Evolutionary conservation across 1,284 basidiomycete genomes (phyloP).

Genomic region (Lignosus rhinocerotis): DNA sequence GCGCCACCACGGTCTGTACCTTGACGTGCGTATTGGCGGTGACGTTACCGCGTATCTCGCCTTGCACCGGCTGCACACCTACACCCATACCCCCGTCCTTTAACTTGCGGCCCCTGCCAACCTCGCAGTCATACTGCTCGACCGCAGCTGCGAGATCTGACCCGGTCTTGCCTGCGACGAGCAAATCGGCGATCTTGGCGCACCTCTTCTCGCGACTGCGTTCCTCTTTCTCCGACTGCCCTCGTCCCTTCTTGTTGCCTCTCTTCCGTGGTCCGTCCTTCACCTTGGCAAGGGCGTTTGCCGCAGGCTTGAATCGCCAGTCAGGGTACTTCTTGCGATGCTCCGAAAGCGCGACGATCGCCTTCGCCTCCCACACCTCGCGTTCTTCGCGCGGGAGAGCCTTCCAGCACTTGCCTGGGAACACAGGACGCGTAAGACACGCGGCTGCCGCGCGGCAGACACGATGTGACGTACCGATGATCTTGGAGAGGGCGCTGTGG

Average conservation of each 20-base stretch:
- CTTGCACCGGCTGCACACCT: conserved; percentile 12
- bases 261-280: conserved; percentile 37
- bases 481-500: conserved; percentile 67
- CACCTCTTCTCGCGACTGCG: conserved; percentile 42
- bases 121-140: conserved; percentile 39
- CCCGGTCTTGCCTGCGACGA: conserved; percentile 52
- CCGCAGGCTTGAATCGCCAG: conserved; percentile 71
- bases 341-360: conserved; percentile 72
- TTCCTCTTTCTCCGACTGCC: conserved; percentile 44
- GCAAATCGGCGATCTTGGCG: conserved; percentile 50
- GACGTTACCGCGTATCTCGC: conserved; percentile 3
- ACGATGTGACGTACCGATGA: conserved; percentile 36
- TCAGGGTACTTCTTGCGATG: conserved; percentile 76
- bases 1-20: conserved; percentile 3
- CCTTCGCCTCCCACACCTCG: conserved; percentile 74
- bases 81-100: conserved; percentile 25
- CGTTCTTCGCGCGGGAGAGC: conserved; percentile 60
- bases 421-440: conserved; percentile 16
- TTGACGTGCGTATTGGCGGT: conserved; percentile 6
- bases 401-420: conserved; percentile 60
- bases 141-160: conserved; percentile 49
- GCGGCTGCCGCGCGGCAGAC: conserved; percentile 12
- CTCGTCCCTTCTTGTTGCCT: conserved; percentile 36
- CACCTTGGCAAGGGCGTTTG: conserved; percentile 54
- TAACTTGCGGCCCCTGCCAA: conserved; percentile 18